Base-by-base conservation (phyloP, 768 basidiomycete species). In the Hortiboletus flavorubellus region DNA sequence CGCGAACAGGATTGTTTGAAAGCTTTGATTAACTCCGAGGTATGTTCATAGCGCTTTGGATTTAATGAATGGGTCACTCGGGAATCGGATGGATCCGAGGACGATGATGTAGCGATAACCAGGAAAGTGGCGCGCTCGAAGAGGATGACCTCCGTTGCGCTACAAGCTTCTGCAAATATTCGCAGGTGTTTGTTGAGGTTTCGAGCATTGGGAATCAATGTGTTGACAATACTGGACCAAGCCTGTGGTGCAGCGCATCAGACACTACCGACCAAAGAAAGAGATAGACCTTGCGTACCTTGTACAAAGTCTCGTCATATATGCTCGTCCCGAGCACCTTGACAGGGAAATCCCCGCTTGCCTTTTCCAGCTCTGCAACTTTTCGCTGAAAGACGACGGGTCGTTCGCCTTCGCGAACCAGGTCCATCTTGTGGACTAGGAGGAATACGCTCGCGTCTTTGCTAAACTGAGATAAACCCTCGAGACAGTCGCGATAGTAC, bases 111-210 rank as follows among this genome's bases (percentile, higher is more conserved):
- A 5, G 96, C 93, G 59, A 99, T 94, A 62, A 99, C 95, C 51
- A 99, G 88, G 76, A 98, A 98, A 33, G 97, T 98, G 9, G 94
- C 95, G 49, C 92, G 88, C 68, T 99, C 97, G 64, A 99, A 98
- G 39, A 98, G 83, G 64, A 98, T 87, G 54, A 93, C 92, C 72
- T 99, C 97, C 0, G 89, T 90, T 7, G 95, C 94, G 59, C 82
- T 87, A 68, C 93, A 94, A 1, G 93, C 85, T 45, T 84, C 79
- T 14, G 94, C 90, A 56, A 98, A 89, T 47, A 86, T 91, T 8
- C 86, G 82, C 16, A 99, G 82, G 62, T 98, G 94, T 59, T 81
- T 86, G 2, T 89, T 86, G 39, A 99, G 86, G 43, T 93, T 85
- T n/a, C 85, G 76, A 35, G 92, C 92, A 61, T 98, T 98, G 5